Evolutionary conservation across 2,329 filamentous ascomycete species (phyloP).

Genomic region (Grosmannia serpens): DNA sequence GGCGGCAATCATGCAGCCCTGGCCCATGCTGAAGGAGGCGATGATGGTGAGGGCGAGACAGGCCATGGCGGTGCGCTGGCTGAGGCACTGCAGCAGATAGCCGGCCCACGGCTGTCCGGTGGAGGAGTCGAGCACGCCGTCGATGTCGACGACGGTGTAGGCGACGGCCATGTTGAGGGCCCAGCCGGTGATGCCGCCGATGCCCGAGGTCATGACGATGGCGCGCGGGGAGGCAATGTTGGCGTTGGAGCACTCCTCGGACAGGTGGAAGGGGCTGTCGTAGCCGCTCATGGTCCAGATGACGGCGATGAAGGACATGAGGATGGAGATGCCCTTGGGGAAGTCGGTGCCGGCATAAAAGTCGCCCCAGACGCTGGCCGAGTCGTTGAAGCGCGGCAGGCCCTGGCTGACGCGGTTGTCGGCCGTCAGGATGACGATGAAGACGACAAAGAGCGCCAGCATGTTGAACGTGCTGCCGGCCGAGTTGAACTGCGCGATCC

Average conservation of each 20-base stretch:
- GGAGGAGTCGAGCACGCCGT: constrained; percentile 43
- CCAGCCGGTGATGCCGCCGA: constrained; percentile 59
- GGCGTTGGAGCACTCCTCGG: constrained; percentile 65
- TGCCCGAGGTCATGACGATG: constrained; percentile 56
- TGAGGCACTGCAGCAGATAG: constrained; percentile 55
- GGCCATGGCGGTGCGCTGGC: constrained; percentile 46
- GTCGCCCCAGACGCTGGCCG: constrained; percentile 49
- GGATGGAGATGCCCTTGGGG: constrained; percentile 52
- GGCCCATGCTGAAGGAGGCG: constrained; percentile 60
- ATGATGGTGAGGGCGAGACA: constrained; percentile 56
- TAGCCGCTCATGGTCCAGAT: constrained; percentile 62
- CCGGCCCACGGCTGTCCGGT: constrained; percentile 61
- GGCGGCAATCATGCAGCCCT: constrained; percentile 56
- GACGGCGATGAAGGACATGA: constrained; percentile 62
- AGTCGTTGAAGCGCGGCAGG: constrained; percentile 21
- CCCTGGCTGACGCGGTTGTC: constrained; percentile 39
- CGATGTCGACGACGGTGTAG: constrained; percentile 58
- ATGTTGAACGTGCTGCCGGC: constrained; percentile 62
- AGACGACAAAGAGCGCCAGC: constrained; percentile 50
- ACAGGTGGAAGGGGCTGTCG: constrained; percentile 60
- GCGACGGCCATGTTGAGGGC: constrained; percentile 63
- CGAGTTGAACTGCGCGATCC: constrained; percentile 60
- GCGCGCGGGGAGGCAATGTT: constrained; percentile 58
- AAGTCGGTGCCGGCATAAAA: constrained; percentile 58
- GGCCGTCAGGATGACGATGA: constrained; percentile 56